A percentile compares a stretch with the other conserved stretches of the same genome.
Conservation (phyloP, 2,329 filamentous ascomycete genomes). For the Myotisia sp. region DNA sequence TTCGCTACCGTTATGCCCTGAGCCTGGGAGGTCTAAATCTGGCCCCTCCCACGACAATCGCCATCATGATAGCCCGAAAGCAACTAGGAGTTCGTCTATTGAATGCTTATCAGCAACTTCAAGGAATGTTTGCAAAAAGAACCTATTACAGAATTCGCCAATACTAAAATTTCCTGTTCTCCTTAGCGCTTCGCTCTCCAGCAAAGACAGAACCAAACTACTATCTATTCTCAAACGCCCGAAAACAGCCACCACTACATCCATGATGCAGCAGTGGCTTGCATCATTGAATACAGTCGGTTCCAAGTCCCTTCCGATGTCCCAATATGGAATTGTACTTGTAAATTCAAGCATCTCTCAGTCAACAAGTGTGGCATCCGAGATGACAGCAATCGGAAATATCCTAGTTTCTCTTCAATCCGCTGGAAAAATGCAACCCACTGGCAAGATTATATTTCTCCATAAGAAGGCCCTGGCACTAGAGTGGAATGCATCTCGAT, state of each 20-base stretch:
- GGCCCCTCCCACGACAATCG: too few species aligned
- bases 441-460: conserved; percentile 24
- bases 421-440: conserved; percentile 8
- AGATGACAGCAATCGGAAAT: conserved; percentile 15
- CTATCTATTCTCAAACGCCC: background rate
- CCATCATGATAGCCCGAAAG: too few species aligned
- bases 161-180: conserved; percentile 2
- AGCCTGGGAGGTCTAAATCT: too few species aligned
- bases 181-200: conserved; percentile 1
- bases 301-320: background rate
- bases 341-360: conserved; percentile 12
- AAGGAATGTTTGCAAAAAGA: too few species aligned
- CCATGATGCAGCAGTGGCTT: conserved; percentile 3
- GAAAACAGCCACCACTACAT: background rate
- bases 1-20: too few species aligned
- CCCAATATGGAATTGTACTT: conserved; percentile 17
- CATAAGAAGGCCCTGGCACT: conserved; percentile 11
- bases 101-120: too few species aligned
- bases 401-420: conserved; percentile 13
- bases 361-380: conserved; percentile 6
- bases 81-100: too few species aligned
- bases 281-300: background rate
- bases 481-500: background rate
- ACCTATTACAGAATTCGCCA: background rate
- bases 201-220: background rate